Evolutionary conservation across 805 yeast genomes (phyloP), one percentile per base, ranked within the genome.

Genomic region (Pichia membranifaciens): DNA sequence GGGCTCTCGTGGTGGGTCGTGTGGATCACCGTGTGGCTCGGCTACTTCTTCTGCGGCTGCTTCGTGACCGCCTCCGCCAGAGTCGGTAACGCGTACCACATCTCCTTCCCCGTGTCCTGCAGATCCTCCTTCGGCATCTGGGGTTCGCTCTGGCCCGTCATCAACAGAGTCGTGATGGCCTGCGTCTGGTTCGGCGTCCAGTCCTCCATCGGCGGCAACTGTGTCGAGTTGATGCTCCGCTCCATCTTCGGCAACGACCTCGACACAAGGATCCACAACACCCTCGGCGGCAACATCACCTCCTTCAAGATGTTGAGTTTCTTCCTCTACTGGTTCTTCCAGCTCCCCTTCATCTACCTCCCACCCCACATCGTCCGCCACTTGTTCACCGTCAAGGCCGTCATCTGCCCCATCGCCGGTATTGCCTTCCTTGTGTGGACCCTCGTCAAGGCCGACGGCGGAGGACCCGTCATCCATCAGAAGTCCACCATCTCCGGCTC

Each of bases 1-100:
- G 93, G 93, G 10, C 68, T 88, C 66, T 76, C 82, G 16, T 87
- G 96, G 95, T 88, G 95, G 95, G 89, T 82, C 60, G 81, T 85
- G 12, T 88, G 96, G 95, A 67, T 88, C 34, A 78, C 93, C 1
- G 93, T 88, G 22, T 87, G 95, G 93, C 52, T 88, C 16, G 96
- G 96, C 6, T 88, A 88, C 64, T 59, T 72, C 17, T 65, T 85
- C 41, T 79, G 86, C 51, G 93, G 85, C 51, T 55, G 74, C 1
- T 86, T 87, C 55, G 83, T 89, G 31, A 75, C 78, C 4, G 60
- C 80, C n/a, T 73, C 85, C 17, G 85, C 95, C 20, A 72, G 95
- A 56, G 76, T 86, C 44, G 96, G 96, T 55, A 74, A 88, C 15
- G 75, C 76, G 53, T 86, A 88, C 59, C 96, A 88, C 60, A 71